phyloP scores from a whole-genome alignment of 768 basidiomycete genomes.

The Macrolepiota dolichaula region DNA sequence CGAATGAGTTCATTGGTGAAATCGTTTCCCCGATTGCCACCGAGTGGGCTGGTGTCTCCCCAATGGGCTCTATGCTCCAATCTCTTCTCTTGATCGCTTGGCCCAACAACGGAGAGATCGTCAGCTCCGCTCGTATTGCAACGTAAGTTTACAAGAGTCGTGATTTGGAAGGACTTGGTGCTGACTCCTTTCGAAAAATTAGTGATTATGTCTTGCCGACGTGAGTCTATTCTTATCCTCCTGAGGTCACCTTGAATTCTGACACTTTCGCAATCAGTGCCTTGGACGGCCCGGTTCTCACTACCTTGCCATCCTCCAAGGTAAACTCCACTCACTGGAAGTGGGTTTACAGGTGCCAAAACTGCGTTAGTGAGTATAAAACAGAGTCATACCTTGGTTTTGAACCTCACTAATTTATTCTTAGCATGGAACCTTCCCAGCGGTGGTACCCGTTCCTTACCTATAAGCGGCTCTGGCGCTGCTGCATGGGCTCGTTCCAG shows the following conservation, averaged over 20 bases:
- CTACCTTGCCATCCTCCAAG: conserved; percentile 43
- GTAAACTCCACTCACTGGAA: conserved; percentile 65
- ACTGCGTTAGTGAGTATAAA: conserved; percentile 52
- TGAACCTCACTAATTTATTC: background rate
- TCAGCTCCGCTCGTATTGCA: conserved; percentile 49
- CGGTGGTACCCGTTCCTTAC: conserved; percentile 37
- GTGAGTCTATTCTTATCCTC: conserved; percentile 24
- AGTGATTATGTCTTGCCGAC: conserved; percentile 51
- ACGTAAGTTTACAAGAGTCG: conserved; percentile 35
- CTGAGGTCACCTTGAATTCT: background rate
- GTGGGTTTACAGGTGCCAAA: conserved; percentile 65
- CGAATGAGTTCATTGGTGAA: conserved; percentile 60
- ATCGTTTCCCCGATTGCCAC: conserved; percentile 52
- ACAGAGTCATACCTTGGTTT: background rate
- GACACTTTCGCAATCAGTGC: conserved; percentile 22
- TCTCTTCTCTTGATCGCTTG: conserved; percentile 59
- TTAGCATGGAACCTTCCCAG: conserved; percentile 35
- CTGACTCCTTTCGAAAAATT: background rate
- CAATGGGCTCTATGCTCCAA: conserved; percentile 52
- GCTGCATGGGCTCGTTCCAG: conserved; percentile 51
- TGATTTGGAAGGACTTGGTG: background rate
- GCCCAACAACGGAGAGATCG: conserved; percentile 52
- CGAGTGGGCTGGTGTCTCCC: conserved; percentile 55
- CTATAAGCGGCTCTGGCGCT: conserved; percentile 30
- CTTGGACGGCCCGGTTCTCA: conserved; percentile 49